phyloP scores from a whole-genome alignment of 257 asterid species.

The Cruciata laevipes region DNA sequence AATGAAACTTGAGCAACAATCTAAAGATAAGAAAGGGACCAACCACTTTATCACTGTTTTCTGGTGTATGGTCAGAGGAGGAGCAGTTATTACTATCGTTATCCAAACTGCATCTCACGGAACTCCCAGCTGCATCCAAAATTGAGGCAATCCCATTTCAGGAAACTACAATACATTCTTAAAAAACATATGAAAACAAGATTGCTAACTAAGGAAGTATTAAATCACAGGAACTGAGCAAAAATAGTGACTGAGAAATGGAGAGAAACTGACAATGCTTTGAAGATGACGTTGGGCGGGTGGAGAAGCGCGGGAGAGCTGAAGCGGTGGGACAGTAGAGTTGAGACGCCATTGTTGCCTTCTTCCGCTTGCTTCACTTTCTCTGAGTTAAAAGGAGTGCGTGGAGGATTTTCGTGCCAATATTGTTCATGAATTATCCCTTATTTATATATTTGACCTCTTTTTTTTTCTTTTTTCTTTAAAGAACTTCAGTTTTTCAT shows the following conservation, averaged over 20 bases:
- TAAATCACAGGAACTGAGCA: neutral
- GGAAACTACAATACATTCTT: neutral
- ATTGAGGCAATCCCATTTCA: slow-evolving; percentile 28
- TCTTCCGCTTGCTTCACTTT: slow-evolving; percentile 2
- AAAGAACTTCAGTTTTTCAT: too few relatives aligned
- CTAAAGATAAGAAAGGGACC: slow-evolving; percentile 5
- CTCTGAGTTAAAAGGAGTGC: neutral
- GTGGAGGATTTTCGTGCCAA: neutral
- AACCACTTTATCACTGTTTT: slow-evolving; percentile 42
- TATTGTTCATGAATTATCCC: neutral
- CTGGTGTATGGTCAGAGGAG: slow-evolving; percentile 29
- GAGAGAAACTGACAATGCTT: slow-evolving; percentile 31
- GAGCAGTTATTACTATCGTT: slow-evolving; percentile 43
- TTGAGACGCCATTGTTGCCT: slow-evolving; percentile 50
- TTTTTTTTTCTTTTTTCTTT: neutral
- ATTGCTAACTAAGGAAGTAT: slow-evolving; percentile 4
- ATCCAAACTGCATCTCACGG: slow-evolving; percentile 47
- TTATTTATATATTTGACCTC: neutral
- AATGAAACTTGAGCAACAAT: neutral
- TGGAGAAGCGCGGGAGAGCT: slow-evolving; percentile 37
- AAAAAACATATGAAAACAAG: neutral
- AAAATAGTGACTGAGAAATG: slow-evolving; percentile 2
- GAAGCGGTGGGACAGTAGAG: slow-evolving; percentile 44
- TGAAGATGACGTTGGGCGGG: slow-evolving; percentile 31
- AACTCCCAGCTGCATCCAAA: slow-evolving; percentile 33